Conservation (phyloP, 805 yeast genomes). For the Pichia rugopelliculosa region DNA sequence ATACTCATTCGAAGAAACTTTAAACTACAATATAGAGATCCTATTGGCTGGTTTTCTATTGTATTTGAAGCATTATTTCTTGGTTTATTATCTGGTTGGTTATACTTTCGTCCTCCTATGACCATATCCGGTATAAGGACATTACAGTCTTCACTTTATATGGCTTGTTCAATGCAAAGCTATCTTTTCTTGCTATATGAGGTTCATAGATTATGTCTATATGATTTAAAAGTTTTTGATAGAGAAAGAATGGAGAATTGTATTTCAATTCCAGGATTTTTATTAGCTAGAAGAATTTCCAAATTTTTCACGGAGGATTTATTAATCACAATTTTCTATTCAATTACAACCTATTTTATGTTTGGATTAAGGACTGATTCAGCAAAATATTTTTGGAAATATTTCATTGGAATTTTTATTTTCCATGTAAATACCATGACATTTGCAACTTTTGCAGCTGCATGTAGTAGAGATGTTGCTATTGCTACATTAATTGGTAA, state of each 20-base stretch:
- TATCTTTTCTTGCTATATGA: slow-evolving; percentile 52
- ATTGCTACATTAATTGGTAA: slow-evolving; percentile 56
- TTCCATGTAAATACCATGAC: slow-evolving; percentile 50
- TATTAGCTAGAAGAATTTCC: slow-evolving; percentile 57
- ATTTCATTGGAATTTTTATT: slow-evolving; percentile 51
- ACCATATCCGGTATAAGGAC: slow-evolving; percentile 62
- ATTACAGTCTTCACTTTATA: slow-evolving; percentile 43
- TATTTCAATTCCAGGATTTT: slow-evolving; percentile 59
- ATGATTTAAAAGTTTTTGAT: slow-evolving; percentile 49
- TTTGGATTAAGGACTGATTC: slow-evolving; percentile 51
- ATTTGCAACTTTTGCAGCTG: slow-evolving; percentile 44
- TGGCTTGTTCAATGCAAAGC: slow-evolving; percentile 45
- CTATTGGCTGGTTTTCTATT: slow-evolving; percentile 38
- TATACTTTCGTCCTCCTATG: slow-evolving; percentile 57
- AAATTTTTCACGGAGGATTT: slow-evolving; percentile 65
- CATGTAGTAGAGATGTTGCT: slow-evolving; percentile 54
- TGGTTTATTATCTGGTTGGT: slow-evolving; percentile 68
- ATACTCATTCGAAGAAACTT: slow-evolving; percentile 41
- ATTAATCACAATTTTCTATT: slow-evolving; percentile 50
- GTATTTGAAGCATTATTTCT: slow-evolving; percentile 38
- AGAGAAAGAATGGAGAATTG: slow-evolving; percentile 67
- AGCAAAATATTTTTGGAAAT: slow-evolving; percentile 50
- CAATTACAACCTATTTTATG: slow-evolving; percentile 67
- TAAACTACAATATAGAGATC: slow-evolving; percentile 43
- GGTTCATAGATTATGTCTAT: slow-evolving; percentile 46